Conservation (phyloP, 352 stramenopile species). For the Phytophthora sp. region DNA sequence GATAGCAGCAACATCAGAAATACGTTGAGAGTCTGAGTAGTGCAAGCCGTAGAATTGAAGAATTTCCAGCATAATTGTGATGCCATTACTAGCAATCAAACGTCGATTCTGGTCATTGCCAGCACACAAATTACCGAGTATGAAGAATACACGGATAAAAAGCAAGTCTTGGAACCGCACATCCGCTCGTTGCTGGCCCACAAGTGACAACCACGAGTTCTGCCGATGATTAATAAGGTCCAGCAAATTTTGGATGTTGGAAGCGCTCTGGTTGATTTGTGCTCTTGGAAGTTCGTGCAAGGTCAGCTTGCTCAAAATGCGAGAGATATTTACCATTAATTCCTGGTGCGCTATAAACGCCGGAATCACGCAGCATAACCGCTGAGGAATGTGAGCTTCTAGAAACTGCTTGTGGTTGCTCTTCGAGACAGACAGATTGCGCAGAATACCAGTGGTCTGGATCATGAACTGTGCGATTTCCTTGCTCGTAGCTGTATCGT, state of each 20-base stretch:
- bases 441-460: constrained; percentile 67
- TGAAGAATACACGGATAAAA: constrained; percentile 81
- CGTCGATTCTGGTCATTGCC: constrained; percentile 80
- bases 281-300: constrained; percentile 72
- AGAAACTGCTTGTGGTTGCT: constrained; percentile 76
- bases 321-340: constrained; percentile 79
- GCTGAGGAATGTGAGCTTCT: constrained; percentile 46
- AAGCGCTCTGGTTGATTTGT: constrained; percentile 63
- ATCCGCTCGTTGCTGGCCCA: constrained; percentile 39
- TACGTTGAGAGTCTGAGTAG: constrained; percentile 32
- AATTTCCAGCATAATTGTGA: constrained; percentile 43
- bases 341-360: constrained; percentile 63
- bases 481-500: constrained; percentile 31
- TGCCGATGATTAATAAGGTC: constrained; percentile 46
- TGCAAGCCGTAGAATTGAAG: constrained; percentile 50
- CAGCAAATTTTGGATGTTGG: constrained; percentile 53
- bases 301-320: constrained; percentile 84
- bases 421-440: constrained; percentile 70
- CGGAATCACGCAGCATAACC: constrained; percentile 55
- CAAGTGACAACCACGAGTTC: constrained; percentile 47
- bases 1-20: not conserved
- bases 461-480: constrained; percentile 77
- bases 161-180: constrained; percentile 57
- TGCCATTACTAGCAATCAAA: constrained; percentile 43
- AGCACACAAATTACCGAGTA: constrained; percentile 88